Evolutionary conservation across 2,329 filamentous ascomycete genomes (phyloP), one percentile per base, ranked within the genome.

Genomic region (Talaromyces sp.): DNA sequence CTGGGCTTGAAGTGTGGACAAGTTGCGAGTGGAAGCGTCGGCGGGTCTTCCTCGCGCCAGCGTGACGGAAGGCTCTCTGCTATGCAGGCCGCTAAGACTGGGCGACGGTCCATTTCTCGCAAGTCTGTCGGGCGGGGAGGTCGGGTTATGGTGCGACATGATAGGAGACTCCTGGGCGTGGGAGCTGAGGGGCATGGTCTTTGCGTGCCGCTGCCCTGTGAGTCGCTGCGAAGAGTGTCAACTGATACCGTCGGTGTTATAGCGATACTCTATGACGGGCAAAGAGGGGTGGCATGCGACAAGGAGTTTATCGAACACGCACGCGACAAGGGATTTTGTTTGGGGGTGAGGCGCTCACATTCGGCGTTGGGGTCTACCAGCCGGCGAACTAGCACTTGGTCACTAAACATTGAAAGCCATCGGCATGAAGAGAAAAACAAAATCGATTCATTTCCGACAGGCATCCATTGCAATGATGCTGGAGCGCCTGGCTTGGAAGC

Each of bases 51-150:
- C 78, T 72, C 78, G 74, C 32, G 55, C 13, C 49, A 56, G 58
- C 53, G 72, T 75, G 54, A 75, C 65, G 60, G 78, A 80, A 47
- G 75, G 68, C 67, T 80, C 78, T 65, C 78, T 75, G 62, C 74
- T 77, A 63, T 80, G 78, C 60, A 76, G 69, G 57, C 70, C 71
- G 58, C 72, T 77, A 61, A 76, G 69, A 58, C 70, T 71, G 57
- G 73, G 71, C 15, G 73, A 71, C 55, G 73, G 75, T 57, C 71
- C 70, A 57, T 73, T 75, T 66, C 74, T 73, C 30, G 70, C 70
- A 61, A 75, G 66, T 54, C 74, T 72, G 60, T 78, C 76, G 59
- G 73, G 67, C 62, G 72, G 69, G 62, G 75, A 73, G 65, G 74
- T 65, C 62, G 73, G 68, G 61, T 64, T 71, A 67, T 76, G 72